Evolutionary conservation across 164 flowering plant genomes (phyloP).

Genomic region (Kingdonia uniflora): DNA sequence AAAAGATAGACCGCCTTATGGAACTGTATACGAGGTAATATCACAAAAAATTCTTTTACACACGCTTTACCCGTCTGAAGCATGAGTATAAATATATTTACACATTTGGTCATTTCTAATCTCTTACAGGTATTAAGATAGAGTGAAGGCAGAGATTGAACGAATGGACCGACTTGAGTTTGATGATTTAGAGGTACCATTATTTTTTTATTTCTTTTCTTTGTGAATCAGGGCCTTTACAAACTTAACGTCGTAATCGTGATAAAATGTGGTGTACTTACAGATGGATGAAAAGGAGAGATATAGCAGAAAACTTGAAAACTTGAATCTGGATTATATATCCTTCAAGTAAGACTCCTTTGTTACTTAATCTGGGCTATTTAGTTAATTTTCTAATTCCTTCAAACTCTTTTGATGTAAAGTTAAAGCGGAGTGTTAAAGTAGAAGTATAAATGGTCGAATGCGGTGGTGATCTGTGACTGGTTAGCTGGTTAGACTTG

Average conservation of each 20-base stretch:
- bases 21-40: slow-evolving; percentile 80
- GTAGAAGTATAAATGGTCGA: too few species aligned
- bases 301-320: slow-evolving; percentile 68
- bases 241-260: background rate
- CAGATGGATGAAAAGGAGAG: slow-evolving; percentile 96
- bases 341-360: slow-evolving; percentile 55
- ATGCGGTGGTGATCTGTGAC: too few species aligned
- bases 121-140: slow-evolving; percentile 60
- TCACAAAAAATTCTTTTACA: background rate
- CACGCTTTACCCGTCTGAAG: background rate
- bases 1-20: slow-evolving; percentile 96
- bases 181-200: slow-evolving; percentile 82
- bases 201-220: background rate
- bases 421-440: too few species aligned
- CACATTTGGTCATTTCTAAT: too few species aligned
- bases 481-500: too few species aligned
- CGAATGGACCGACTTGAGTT: slow-evolving; percentile 58
- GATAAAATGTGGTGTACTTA: slow-evolving; percentile 5
- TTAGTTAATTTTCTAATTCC: too few species aligned
- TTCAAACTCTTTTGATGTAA: too few species aligned
- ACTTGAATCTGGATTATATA: slow-evolving; percentile 91
- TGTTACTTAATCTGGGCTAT: too few species aligned
- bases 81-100: background rate
- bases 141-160: slow-evolving; percentile 78
- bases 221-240: background rate